Evolutionary conservation across 768 basidiomycete genomes (phyloP).

Genomic region (Gautieria morchelliformis): DNA sequence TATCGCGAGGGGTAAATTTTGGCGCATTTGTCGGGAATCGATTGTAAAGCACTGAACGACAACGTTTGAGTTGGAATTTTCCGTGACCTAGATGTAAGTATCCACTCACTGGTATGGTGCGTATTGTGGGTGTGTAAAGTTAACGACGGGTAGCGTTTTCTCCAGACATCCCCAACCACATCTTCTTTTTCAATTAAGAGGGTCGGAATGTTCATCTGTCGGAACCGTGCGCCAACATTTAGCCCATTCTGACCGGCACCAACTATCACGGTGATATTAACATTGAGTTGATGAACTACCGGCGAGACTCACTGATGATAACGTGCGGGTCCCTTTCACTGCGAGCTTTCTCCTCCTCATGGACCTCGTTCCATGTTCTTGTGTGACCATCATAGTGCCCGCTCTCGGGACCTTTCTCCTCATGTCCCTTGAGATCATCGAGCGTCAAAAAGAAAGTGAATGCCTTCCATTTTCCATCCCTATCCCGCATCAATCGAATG

Average conservation of each 20-base stretch:
- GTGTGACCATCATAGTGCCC: too few species aligned
- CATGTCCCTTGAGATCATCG: too few species aligned
- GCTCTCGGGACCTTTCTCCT: too few species aligned
- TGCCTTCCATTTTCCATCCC: slow-evolving; percentile 14
- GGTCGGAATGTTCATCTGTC: too few species aligned
- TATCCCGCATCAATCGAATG: slow-evolving; percentile 9
- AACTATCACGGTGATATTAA: slow-evolving; percentile 18
- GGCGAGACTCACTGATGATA: slow-evolving; percentile 12
- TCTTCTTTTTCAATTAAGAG: slow-evolving; percentile 28
- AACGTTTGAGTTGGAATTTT: too few species aligned
- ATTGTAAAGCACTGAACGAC: slow-evolving; percentile 29
- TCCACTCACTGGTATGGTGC: slow-evolving; percentile 3
- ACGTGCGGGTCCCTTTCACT: slow-evolving; percentile 16
- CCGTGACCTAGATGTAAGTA: neutral
- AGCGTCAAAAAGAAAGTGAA: slow-evolving; percentile 11
- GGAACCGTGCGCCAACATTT: too few species aligned
- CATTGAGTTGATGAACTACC: neutral
- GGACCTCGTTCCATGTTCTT: too few species aligned
- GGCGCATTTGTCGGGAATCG: slow-evolving; percentile 32
- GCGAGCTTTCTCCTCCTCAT: slow-evolving; percentile 8
- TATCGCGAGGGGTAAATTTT: too few species aligned
- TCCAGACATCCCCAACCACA: slow-evolving; percentile 34
- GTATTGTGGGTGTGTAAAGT: slow-evolving; percentile 28
- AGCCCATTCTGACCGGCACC: slow-evolving; percentile 37
- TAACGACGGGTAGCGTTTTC: slow-evolving; percentile 33